phyloP scores from a whole-genome alignment of 306 rosid species.

The Begonia fuchsioides region DNA sequence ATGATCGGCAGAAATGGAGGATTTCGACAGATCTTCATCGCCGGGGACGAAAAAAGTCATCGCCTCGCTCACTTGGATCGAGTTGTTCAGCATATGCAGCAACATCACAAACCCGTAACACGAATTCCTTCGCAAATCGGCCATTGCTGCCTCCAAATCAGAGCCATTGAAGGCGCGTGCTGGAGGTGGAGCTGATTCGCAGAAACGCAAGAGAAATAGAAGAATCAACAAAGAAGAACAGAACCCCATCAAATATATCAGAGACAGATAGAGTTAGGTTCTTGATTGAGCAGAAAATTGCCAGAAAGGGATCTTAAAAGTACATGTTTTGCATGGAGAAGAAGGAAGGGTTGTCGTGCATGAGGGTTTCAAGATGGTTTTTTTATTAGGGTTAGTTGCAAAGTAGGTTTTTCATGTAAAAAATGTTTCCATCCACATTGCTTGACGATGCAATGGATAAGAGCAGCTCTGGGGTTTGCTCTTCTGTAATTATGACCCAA shows the following conservation, averaged over 20 bases:
- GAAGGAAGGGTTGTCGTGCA: neutral
- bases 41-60: slow-evolving; percentile 39
- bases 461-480: too few species aligned
- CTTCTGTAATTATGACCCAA: too few species aligned
- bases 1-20: slow-evolving; percentile 15
- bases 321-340: neutral
- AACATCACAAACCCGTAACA: slow-evolving; percentile 44
- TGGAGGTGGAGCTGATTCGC: slow-evolving; percentile 3
- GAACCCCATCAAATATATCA: neutral
- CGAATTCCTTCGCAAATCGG: slow-evolving; percentile 35
- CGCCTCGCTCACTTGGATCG: slow-evolving; percentile 18
- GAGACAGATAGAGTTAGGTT: neutral
- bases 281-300: neutral
- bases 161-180: slow-evolving; percentile 17
- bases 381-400: too few species aligned
- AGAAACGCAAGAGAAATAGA: slow-evolving; percentile 16
- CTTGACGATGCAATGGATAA: too few species aligned
- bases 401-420: too few species aligned
- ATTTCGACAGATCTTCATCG: slow-evolving; percentile 26
- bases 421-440: too few species aligned
- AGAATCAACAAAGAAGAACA: slow-evolving; percentile 8
- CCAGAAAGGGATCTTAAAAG: too few species aligned
- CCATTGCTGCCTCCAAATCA: slow-evolving; percentile 23
- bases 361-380: too few species aligned
- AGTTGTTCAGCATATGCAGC: slow-evolving; percentile 37